Conservation (phyloP, 2,329 filamentous ascomycete species). For the Colletotrichum sp. region DNA sequence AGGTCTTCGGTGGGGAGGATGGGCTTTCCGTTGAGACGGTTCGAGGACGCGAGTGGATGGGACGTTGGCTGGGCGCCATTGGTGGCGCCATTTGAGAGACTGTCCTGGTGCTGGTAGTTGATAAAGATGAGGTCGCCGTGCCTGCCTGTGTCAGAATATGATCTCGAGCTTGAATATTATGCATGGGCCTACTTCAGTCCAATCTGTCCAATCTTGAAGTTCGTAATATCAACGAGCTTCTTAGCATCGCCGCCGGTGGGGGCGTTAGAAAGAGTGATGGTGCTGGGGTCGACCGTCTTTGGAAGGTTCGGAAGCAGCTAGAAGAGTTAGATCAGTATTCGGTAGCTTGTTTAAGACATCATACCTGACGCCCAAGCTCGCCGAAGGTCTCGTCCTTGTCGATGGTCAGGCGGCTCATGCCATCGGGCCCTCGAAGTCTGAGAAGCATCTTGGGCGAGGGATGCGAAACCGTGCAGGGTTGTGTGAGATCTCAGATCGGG, state of each 20-base stretch:
- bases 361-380: constrained; percentile 60
- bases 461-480: not conserved
- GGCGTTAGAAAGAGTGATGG: constrained; percentile 66
- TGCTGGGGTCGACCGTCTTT: constrained; percentile 63
- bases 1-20: constrained; percentile 72
- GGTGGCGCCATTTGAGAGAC: constrained; percentile 36
- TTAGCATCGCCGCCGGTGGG: constrained; percentile 65
- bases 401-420: constrained; percentile 85
- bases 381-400: constrained; percentile 77
- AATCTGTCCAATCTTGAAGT: constrained; percentile 61
- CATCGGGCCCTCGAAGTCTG: constrained; percentile 88
- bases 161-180: not conserved
- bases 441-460: constrained; percentile 69
- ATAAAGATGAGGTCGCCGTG: constrained; percentile 94
- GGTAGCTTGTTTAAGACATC: not conserved
- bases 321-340: constrained; percentile 20
- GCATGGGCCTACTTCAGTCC: constrained; percentile 57
- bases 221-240: constrained; percentile 61
- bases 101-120: constrained; percentile 71
- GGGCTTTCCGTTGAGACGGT: constrained; percentile 79
- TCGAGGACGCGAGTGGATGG: constrained; percentile 52
- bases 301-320: constrained; percentile 66
- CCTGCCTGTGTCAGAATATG: constrained; percentile 48
- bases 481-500: not conserved
- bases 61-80: constrained; percentile 40